Evolutionary conservation across 2,329 filamentous ascomycete genomes (phyloP).

Genomic region (Claviceps paspali): DNA sequence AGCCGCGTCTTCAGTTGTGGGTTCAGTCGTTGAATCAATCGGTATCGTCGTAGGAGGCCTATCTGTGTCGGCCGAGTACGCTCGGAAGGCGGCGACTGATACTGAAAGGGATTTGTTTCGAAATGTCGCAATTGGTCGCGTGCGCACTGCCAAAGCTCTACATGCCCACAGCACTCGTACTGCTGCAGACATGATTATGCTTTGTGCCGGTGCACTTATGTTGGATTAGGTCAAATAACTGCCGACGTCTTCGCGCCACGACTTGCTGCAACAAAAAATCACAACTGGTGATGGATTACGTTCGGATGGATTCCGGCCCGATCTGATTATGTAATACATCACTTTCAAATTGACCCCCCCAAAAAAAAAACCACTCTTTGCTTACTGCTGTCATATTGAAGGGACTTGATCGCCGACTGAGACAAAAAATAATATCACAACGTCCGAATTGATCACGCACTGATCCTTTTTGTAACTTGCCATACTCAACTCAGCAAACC

Average conservation of each 20-base stretch:
- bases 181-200: slow-evolving; percentile 19
- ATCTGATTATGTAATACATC: not conserved
- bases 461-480: no score
- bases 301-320: slow-evolving; percentile 10
- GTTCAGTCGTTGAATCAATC: not conserved
- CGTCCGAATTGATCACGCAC: no score
- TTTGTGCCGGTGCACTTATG: slow-evolving; percentile 3
- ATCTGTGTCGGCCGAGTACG: slow-evolving; percentile 19
- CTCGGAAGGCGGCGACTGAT: slow-evolving; percentile 9
- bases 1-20: slow-evolving; percentile 1
- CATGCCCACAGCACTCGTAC: slow-evolving; percentile 20
- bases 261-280: slow-evolving; percentile 3
- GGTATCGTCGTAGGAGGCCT: not conserved
- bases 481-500: no score
- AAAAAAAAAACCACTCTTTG: no score
- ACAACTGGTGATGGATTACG: slow-evolving; percentile 1
- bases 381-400: no score
- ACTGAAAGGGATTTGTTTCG: slow-evolving; percentile 11
- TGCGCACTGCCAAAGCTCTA: slow-evolving; percentile 17
- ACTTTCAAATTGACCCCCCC: no score
- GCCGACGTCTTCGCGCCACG: slow-evolving; percentile 1
- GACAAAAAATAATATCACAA: no score
- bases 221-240: not conserved
- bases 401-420: no score
- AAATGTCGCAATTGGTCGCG: slow-evolving; percentile 12